Percentiles rank a stretch among this genome's conserved stretches.
phyloP scores from a whole-genome alignment of 768 basidiomycete species.

The Lactarius hengduanensis region DNA sequence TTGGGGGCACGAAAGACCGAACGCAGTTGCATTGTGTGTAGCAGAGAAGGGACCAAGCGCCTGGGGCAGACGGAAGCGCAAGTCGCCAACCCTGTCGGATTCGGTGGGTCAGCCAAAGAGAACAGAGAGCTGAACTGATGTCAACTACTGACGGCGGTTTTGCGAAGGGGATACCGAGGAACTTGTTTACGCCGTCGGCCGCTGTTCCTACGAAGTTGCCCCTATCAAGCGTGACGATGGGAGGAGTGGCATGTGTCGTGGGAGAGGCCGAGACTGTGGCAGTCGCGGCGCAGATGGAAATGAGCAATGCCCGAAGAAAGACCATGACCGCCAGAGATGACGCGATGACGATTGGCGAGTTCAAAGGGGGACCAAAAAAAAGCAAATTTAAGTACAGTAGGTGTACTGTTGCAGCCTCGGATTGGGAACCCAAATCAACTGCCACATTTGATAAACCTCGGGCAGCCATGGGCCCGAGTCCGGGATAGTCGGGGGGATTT shows the following conservation, averaged over 20 bases:
- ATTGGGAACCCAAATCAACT: neutral
- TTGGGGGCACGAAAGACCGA: slow-evolving; percentile 32
- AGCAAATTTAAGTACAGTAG: neutral
- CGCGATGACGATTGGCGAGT: neutral
- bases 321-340: neutral
- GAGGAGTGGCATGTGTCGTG: neutral
- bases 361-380: neutral
- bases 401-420: neutral
- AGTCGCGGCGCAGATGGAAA: neutral
- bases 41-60: slow-evolving; percentile 21
- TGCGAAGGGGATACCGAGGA: slow-evolving; percentile 44
- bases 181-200: slow-evolving; percentile 33
- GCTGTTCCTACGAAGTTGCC: slow-evolving; percentile 35
- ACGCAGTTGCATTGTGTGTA: slow-evolving; percentile 23
- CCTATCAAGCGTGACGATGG: slow-evolving; percentile 33
- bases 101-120: neutral
- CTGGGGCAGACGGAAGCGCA: slow-evolving; percentile 40
- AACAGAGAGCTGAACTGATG: neutral
- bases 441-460: too few relatives aligned
- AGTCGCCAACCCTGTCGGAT: slow-evolving; percentile 34
- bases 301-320: neutral
- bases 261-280: neutral
- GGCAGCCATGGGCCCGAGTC: too few relatives aligned
- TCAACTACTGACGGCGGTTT: slow-evolving; percentile 37
- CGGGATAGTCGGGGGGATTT: too few relatives aligned